Conservation (phyloP, 805 yeast species). For the Starmerella cellae region DNA sequence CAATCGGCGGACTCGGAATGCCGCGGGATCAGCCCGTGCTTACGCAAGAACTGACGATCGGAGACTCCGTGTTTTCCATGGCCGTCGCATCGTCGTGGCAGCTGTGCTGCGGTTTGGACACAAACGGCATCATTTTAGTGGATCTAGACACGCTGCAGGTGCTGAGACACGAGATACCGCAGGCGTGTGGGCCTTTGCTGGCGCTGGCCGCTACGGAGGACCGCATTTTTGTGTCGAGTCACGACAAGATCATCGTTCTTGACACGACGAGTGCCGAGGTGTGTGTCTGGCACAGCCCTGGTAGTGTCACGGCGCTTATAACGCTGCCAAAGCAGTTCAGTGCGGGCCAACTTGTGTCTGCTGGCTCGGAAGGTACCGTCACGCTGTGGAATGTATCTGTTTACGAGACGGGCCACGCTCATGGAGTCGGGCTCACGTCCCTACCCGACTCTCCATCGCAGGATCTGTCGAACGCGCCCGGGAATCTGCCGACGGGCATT, state of each 20-base stretch:
- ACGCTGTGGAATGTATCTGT: slow-evolving; percentile 52
- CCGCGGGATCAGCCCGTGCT: slow-evolving; percentile 12
- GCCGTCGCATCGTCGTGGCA: slow-evolving; percentile 45
- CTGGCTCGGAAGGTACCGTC: slow-evolving; percentile 43
- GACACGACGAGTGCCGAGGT: slow-evolving; percentile 37
- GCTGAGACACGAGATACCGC: slow-evolving; percentile 24
- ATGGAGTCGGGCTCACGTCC: neutral
- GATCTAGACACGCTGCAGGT: slow-evolving; percentile 73
- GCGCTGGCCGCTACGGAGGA: slow-evolving; percentile 45
- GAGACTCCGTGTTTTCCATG: slow-evolving; percentile 54
- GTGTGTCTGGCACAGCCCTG: slow-evolving; percentile 16
- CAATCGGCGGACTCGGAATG: slow-evolving; percentile 24
- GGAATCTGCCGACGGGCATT: neutral
- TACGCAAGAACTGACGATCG: slow-evolving; percentile 39
- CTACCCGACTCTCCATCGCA: neutral
- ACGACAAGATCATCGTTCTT: slow-evolving; percentile 39
- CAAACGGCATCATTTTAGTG: slow-evolving; percentile 70
- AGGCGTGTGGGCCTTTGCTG: slow-evolving; percentile 33
- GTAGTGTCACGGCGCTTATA: slow-evolving; percentile 17
- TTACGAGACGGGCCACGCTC: slow-evolving; percentile 1
- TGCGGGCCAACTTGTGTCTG: slow-evolving; percentile 16
- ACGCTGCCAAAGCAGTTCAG: slow-evolving; percentile 9
- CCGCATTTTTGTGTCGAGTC: slow-evolving; percentile 52
- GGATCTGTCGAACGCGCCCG: neutral
- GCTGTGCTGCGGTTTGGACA: slow-evolving; percentile 68